Evolutionary conservation across 1,139 yeast genomes (phyloP).

Genomic region (Pichia sp.): DNA sequence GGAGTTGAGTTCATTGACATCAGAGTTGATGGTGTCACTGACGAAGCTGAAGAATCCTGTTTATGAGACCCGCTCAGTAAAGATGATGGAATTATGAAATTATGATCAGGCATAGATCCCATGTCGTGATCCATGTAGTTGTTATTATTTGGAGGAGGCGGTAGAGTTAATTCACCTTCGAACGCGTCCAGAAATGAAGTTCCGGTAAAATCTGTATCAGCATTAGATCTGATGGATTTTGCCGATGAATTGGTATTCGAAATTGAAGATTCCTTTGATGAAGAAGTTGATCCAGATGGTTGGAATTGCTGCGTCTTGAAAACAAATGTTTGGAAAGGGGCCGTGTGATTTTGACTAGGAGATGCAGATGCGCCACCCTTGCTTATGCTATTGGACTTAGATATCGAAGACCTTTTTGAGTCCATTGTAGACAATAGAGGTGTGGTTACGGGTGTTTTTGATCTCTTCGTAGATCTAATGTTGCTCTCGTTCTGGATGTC

Average conservation of each 20-base stretch:
- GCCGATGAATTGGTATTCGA: not conserved
- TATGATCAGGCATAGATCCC: conserved; percentile 4
- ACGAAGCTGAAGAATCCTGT: not conserved
- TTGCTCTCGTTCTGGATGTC: not conserved
- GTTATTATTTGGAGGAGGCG: conserved; percentile 19
- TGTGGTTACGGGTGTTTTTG: conserved; percentile 31
- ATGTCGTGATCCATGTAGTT: not conserved
- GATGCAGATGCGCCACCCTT: not conserved
- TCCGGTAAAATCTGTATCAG: not conserved
- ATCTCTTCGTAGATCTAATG: conserved; percentile 21
- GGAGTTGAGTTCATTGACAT: conserved; percentile 16
- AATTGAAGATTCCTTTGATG: not conserved
- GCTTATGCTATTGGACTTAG: not conserved
- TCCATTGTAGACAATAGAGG: conserved; percentile 30
- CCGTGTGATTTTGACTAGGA: not conserved
- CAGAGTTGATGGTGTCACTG: conserved; percentile 20
- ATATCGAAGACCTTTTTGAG: conserved; percentile 8
- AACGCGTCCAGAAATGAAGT: conserved; percentile 18
- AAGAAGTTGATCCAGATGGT: too few species aligned
- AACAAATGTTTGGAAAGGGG: conserved; percentile 6
- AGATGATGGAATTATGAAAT: not conserved
- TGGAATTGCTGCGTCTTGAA: conserved; percentile 7
- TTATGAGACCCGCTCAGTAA: not conserved
- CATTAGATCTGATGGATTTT: not conserved
- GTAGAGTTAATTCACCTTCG: conserved; percentile 22